Evolutionary conservation across 1,284 basidiomycete species (phyloP).

Genomic region (Naganishia albida): DNA sequence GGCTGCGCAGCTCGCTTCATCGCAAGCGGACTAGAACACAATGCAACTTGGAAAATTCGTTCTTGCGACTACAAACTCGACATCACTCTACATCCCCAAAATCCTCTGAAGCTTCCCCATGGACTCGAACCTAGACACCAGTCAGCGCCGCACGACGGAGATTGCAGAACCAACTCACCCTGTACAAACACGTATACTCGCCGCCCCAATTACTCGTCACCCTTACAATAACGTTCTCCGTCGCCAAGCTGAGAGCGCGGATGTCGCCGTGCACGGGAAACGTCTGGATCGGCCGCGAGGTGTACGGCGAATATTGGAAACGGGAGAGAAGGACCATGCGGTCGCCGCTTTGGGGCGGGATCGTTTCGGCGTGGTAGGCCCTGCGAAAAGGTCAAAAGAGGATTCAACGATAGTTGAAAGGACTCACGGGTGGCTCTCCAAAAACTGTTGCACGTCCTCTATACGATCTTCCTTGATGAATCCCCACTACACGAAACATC

Average conservation of each 20-base stretch:
- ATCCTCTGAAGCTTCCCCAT: slow-evolving; percentile 35
- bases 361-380: slow-evolving; percentile 42
- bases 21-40: too few relatives aligned
- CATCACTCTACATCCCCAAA: background rate
- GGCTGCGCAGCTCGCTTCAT: too few relatives aligned
- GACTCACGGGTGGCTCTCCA: slow-evolving; percentile 23
- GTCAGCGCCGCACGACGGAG: background rate
- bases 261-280: slow-evolving; percentile 74
- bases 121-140: slow-evolving; percentile 38
- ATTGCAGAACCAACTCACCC: slow-evolving; percentile 57
- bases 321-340: slow-evolving; percentile 67
- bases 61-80: background rate
- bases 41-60: too few relatives aligned
- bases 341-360: slow-evolving; percentile 62
- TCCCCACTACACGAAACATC: slow-evolving; percentile 25
- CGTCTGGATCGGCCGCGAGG: slow-evolving; percentile 74
- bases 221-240: slow-evolving; percentile 74
- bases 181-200: slow-evolving; percentile 86
- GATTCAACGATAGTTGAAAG: background rate
- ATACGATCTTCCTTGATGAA: background rate
- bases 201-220: slow-evolving; percentile 85
- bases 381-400: background rate
- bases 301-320: slow-evolving; percentile 76
- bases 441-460: slow-evolving; percentile 10
- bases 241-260: slow-evolving; percentile 68